Base-by-base conservation (phyloP, 768 basidiomycete species). In the Pisolithus albus region DNA sequence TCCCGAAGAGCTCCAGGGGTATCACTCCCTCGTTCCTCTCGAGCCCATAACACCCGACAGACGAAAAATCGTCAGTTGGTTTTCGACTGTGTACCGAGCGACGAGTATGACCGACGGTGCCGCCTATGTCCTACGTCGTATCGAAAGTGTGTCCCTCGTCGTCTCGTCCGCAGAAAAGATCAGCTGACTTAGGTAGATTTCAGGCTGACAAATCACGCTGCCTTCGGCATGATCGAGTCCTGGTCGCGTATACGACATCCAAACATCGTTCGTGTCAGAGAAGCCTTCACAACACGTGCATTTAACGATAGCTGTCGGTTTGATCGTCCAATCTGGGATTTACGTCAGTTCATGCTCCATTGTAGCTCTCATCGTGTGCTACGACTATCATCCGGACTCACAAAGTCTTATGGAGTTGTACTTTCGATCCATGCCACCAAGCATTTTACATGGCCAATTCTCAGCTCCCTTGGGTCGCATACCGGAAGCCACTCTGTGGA, bases 241-340 rank as follows among this genome's bases (percentile, higher is more conserved):
- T 99, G 96, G 96, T 81, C 83, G 1, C 75, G 79, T 41, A 74
- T 98, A 51, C 78, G 74, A 16, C 95, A 98, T 70, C 93, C 96
- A 1, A 84, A 80, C 56, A 84, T 99, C 53, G 82, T 95, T 15
- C 68, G 80, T 8, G 72, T 98, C 19, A 78, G 81, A 46, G 96
- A 98, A 65, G 96, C 95, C 0, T 97, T 99, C 72, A 98, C 96
- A 0, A 95, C 95, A 0, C 79, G 85, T 26, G 82, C 88, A 0
- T 99, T 99, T 67, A 82, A 83, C 50, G 96, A 98, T 64, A 86
- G 84, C 59, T 98, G 94, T 95, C 61, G 47, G 86, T 73, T 13
- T 44, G 41, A 56, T 24, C 13, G 46, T 52, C 23, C 54, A 43
- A 21, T 50, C 34, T 7, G 43, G 52, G 46, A 8, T 26, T 32